Evolutionary conservation across 2,329 filamentous ascomycete species (phyloP), one percentile per base, ranked within the genome.

Genomic region (Xylaria sp.): DNA sequence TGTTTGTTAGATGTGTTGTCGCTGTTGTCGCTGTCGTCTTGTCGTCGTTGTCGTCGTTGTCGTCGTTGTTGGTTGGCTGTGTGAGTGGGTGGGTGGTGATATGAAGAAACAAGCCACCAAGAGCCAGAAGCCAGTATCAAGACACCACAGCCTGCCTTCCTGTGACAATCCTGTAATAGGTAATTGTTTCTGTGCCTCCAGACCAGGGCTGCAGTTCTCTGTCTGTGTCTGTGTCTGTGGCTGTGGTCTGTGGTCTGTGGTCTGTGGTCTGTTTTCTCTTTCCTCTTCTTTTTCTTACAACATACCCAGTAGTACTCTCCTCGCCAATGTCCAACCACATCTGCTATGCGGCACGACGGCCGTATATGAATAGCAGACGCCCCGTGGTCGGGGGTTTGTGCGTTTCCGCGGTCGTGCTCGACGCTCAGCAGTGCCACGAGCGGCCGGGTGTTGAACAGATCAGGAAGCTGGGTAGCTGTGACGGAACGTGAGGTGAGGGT

Each of bases 361-460:
- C 34, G 44, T 57, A 57, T 57, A 57, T 57, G 13, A 10, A 41
- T 23, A 48, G 46, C 18, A 20, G 46, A 48, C 48, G 25, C 25
- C 25, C 20, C 25, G 60, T 39, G 15, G 62, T 65, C 39, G 58
- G 66, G 57, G 55, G 23, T 55, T 60, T 60, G 62, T 7, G 65
- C 41, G 66, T 51, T 59, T 57, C 23, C 41, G 61, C 41, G 61
- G n/a, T 34, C 20, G 44, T 41, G 62, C 50, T 63, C 44, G 52
- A 62, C 39, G 63, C 58, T 60, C 55, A 61, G 55, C 60, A 23
- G 55, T 61, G 20, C 44, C 63, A 61, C 57, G 50, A 65, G 50
- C 23, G 50, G 28, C 52, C 58, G 66, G 70, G 70, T 57, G 50
- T 44, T 63, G 58, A 54, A 70, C 69, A 15, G 69, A 72, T 65